Percentiles rank a stretch among this genome's conserved stretches.
phyloP scores from a whole-genome alignment of 495 filamentous ascomycete genomes.

The Neurospora cerealis region DNA sequence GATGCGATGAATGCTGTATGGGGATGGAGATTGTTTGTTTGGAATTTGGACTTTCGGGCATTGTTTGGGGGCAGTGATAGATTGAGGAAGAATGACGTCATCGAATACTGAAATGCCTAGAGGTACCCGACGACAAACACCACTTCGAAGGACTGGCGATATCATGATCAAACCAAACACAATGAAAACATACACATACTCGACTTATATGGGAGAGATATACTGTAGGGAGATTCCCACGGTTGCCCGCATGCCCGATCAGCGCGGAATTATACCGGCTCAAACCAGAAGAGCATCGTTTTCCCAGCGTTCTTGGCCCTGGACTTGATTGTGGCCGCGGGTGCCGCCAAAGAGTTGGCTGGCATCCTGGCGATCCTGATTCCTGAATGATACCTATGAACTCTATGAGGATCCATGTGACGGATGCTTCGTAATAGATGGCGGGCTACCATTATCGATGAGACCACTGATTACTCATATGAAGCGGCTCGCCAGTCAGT shows the following conservation, averaged over 20 bases:
- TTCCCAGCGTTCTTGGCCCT: neutral
- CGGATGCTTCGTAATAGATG: neutral
- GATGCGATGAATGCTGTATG: neutral
- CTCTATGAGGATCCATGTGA: neutral
- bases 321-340: neutral
- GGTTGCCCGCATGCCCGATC: neutral
- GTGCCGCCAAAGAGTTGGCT: neutral
- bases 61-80: neutral
- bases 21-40: neutral
- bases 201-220: neutral
- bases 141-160: neutral
- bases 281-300: neutral
- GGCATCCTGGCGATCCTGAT: neutral
- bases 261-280: neutral
- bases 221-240: neutral
- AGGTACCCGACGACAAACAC: neutral
- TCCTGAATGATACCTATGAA: neutral
- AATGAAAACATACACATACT: neutral
- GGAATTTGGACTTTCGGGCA: neutral
- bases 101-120: neutral
- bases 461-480: neutral
- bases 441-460: neutral
- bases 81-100: neutral
- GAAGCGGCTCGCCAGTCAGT: neutral
- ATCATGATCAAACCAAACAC: neutral